These are phyloP conservation scores for Kwoniella botswanensis DNA, from an alignment of 768 basidiomycete species.

Conservation along the genomic window DNA sequence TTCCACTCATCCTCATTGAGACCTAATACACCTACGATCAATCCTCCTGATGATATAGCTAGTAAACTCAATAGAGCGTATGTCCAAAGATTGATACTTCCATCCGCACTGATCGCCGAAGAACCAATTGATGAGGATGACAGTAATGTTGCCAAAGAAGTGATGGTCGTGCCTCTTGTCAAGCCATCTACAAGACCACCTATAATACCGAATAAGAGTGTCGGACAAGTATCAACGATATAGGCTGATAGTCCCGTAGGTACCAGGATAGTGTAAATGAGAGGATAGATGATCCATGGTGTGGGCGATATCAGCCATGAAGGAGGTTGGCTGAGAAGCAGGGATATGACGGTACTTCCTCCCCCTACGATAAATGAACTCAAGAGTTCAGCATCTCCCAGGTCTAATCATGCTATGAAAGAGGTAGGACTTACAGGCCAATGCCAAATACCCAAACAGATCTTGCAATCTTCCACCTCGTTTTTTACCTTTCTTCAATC, in stretches of 20 bases:
- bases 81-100: conserved; percentile 24
- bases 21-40: conserved; percentile 30
- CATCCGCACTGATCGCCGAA: background rate
- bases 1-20: conserved; percentile 38
- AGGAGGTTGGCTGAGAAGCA: conserved; percentile 44
- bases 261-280: conserved; percentile 39
- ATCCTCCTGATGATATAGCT: conserved; percentile 39
- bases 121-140: conserved; percentile 10
- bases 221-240: conserved; percentile 36
- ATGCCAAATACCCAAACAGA: conserved; percentile 43
- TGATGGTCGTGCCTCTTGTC: conserved; percentile 38
- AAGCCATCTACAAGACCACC: conserved; percentile 38
- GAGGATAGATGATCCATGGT: conserved; percentile 46
- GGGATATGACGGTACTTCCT: conserved; percentile 40
- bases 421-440: conserved; percentile 41
- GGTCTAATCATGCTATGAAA: background rate
- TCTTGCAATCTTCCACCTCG: conserved; percentile 36
- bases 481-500: conserved; percentile 32
- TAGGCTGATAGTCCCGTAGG: conserved; percentile 39
- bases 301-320: conserved; percentile 48
- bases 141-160: conserved; percentile 28
- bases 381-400: background rate
- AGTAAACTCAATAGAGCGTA: conserved; percentile 32
- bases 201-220: conserved; percentile 35
- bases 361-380: conserved; percentile 35